A percentile compares a stretch with the other conserved stretches of the same genome.
phyloP scores from a whole-genome alignment of 1,284 basidiomycete species.

The Tausonia pullulans region DNA sequence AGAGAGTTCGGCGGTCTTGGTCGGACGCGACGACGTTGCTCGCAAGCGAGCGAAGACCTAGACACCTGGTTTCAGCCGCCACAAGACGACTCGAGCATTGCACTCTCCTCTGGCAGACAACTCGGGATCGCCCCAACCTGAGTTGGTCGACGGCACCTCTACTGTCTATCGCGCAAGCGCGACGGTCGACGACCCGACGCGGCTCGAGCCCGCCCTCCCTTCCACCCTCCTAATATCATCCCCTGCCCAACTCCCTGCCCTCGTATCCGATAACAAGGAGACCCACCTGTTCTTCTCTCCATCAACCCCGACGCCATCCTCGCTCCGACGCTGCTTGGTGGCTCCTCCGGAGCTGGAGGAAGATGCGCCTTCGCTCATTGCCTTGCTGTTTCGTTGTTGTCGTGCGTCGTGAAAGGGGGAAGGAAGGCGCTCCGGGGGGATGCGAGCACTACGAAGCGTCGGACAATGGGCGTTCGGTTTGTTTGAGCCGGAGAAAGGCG shows the following conservation, averaged over 20 bases:
- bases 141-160: no score
- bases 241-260: not conserved
- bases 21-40: no score
- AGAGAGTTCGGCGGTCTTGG: no score
- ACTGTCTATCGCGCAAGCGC: no score
- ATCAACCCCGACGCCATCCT: not conserved
- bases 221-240: not conserved
- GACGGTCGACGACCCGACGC: no score
- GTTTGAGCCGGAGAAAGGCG: not conserved
- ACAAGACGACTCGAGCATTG: no score
- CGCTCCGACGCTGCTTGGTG: not conserved
- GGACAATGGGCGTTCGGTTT: not conserved
- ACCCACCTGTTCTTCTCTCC: slow-evolving; percentile 11
- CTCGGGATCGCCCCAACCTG: no score
- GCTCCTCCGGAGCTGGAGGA: not conserved
- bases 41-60: no score
- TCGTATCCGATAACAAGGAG: not conserved
- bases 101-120: no score
- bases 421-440: not conserved
- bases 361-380: not conserved
- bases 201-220: no score
- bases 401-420: not conserved
- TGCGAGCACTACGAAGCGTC: not conserved
- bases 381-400: not conserved
- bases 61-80: no score